A percentile compares a stretch with the other conserved stretches of the same genome.
Evolutionary conservation across 257 asterid genomes (phyloP).

Genomic region (Nicotiana undulata): DNA sequence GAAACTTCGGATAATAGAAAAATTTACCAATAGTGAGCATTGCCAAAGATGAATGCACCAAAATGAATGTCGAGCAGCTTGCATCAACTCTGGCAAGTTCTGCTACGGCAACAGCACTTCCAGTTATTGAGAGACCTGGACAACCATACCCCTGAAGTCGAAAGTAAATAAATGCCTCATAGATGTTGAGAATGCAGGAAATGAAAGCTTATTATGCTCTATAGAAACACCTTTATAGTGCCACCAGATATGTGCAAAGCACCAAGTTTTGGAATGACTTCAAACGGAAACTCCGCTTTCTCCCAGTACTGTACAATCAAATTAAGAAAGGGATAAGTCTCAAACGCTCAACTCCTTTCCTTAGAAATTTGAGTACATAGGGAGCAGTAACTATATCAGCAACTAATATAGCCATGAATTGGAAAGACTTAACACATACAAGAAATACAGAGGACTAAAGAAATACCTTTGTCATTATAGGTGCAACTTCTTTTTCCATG

Average conservation of each 20-base stretch:
- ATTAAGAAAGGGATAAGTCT: not conserved
- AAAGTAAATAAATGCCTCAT: not conserved
- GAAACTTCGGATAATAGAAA: not conserved
- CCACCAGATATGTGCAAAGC: constrained; percentile 77
- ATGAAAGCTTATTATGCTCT: not conserved
- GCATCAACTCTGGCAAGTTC: constrained; percentile 98
- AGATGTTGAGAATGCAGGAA: not conserved
- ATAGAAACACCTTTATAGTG: constrained; percentile 57
- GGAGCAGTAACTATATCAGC: not conserved
- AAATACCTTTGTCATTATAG: constrained; percentile 78
- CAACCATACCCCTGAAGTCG: constrained; percentile 83
- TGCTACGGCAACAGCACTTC: constrained; percentile 70
- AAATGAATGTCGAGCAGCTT: constrained; percentile 81
- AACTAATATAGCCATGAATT: not conserved
- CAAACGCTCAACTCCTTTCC: not conserved
- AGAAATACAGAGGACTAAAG: constrained; percentile 11
- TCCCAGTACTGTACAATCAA: constrained; percentile 77
- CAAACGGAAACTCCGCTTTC: constrained; percentile 96
- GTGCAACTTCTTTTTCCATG: constrained; percentile 96
- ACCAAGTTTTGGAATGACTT: constrained; percentile 82
- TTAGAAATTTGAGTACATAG: not conserved
- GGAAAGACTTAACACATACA: not conserved
- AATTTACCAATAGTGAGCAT: constrained; percentile 84
- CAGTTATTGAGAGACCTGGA: constrained; percentile 75
- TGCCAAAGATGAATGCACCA: constrained; percentile 91